phyloP scores from a whole-genome alignment of 768 basidiomycete genomes.

The Lepiota brunneoincarnata region DNA sequence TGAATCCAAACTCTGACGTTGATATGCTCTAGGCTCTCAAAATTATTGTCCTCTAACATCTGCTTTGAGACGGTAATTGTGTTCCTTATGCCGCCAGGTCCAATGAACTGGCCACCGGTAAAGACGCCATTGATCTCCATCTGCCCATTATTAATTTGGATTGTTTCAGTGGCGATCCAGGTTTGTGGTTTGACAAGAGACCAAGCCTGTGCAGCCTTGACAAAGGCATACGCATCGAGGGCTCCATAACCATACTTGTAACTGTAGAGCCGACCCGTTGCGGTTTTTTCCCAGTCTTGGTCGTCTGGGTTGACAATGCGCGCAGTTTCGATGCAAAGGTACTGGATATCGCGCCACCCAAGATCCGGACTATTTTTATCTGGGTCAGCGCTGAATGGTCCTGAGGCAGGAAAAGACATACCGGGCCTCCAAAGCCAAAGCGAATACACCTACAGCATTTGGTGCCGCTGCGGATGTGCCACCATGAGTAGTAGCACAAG shows the following conservation, averaged over 20 bases:
- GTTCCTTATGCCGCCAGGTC: slow-evolving; percentile 60
- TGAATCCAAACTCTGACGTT: slow-evolving; percentile 91
- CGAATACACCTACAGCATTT: slow-evolving; percentile 91
- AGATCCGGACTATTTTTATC: slow-evolving; percentile 71
- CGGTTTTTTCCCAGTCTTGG: slow-evolving; percentile 90
- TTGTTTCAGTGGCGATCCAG: slow-evolving; percentile 76
- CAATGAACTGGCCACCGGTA: slow-evolving; percentile 66
- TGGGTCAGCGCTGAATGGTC: slow-evolving; percentile 1
- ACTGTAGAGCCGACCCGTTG: slow-evolving; percentile 57
- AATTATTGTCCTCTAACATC: slow-evolving; percentile 68
- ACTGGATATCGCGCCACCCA: slow-evolving; percentile 95
- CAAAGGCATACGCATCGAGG: slow-evolving; percentile 79
- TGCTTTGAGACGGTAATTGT: slow-evolving; percentile 64
- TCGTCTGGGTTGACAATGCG: slow-evolving; percentile 82
- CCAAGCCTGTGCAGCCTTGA: slow-evolving; percentile 82
- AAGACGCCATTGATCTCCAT: slow-evolving; percentile 53
- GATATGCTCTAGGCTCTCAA: slow-evolving; percentile 89
- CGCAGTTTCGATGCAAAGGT: slow-evolving; percentile 78
- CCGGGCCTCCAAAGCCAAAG: slow-evolving; percentile 86
- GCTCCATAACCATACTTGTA: slow-evolving; percentile 98
- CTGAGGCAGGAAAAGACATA: slow-evolving; percentile 26
- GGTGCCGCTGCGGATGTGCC: slow-evolving; percentile 98
- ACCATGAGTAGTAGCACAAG: slow-evolving; percentile 82
- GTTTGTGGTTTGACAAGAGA: slow-evolving; percentile 89
- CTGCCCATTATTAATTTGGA: slow-evolving; percentile 62